Conservation (phyloP, 73 alveolate species). For the Paramecium pentaurelia region DNA sequence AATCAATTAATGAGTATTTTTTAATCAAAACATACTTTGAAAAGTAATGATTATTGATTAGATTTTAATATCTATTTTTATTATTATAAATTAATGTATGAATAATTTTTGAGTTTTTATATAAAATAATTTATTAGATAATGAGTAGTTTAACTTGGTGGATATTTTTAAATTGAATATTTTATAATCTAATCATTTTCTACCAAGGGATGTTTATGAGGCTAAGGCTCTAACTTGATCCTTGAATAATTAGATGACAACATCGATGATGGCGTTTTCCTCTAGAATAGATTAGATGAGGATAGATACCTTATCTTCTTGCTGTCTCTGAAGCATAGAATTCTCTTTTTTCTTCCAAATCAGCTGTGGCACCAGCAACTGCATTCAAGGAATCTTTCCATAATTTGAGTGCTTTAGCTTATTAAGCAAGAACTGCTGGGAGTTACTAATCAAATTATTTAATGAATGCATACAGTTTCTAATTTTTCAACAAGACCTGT, state of each 20-base stretch:
- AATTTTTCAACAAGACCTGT: neutral
- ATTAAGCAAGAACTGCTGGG: slow-evolving; percentile 28
- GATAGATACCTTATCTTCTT: slow-evolving; percentile 23
- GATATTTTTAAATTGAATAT: neutral
- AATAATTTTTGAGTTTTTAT: neutral
- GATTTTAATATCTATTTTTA: neutral
- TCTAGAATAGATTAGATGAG: neutral
- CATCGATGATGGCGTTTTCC: slow-evolving; percentile 32
- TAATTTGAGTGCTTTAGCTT: slow-evolving; percentile 36
- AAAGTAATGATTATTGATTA: neutral
- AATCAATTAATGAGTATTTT: no score
- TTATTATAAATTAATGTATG: no score
- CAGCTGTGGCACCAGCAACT: slow-evolving; percentile 44
- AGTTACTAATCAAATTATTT: neutral
- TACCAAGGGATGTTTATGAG: slow-evolving; percentile 34
- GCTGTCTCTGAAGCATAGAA: slow-evolving; percentile 36
- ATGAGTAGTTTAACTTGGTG: neutral
- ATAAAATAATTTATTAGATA: no score
- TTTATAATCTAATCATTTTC: neutral
- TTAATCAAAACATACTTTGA: neutral
- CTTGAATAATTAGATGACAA: slow-evolving; percentile 9
- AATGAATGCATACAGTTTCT: neutral
- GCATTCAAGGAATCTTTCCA: slow-evolving; percentile 29
- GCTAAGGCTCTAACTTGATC: slow-evolving; percentile 44
- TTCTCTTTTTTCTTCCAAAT: slow-evolving; percentile 36